A percentile compares a stretch with the other conserved stretches of the same genome.
Conservation (phyloP, 306 rosid genomes). For the Cucurbita ficifolia region DNA sequence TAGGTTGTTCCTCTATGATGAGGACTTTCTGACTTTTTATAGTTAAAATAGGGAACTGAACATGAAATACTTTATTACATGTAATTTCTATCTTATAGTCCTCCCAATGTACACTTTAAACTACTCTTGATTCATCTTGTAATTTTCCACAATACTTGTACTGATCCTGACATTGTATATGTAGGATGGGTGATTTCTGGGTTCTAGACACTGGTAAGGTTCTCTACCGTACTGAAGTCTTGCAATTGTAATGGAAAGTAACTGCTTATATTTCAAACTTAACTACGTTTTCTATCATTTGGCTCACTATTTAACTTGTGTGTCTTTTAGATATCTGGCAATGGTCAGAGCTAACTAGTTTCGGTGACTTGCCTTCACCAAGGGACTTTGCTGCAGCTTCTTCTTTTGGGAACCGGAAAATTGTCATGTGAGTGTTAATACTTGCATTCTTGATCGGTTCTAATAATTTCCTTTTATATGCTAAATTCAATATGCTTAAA, state of each 20-base stretch:
- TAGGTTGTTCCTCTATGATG: not conserved
- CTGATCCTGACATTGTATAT: constrained; percentile 13
- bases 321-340: constrained; percentile 75
- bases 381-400: constrained; percentile 93
- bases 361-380: constrained; percentile 87
- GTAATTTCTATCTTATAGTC: not conserved
- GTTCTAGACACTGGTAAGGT: constrained; percentile 82
- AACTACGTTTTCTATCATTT: not conserved
- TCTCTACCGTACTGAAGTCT: constrained; percentile 3
- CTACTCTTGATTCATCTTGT: not conserved
- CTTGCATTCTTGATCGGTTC: not conserved
- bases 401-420: constrained; percentile 77
- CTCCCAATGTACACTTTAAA: not conserved
- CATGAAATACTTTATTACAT: not conserved
- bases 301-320: not conserved
- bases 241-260: not conserved
- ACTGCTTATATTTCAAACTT: not conserved
- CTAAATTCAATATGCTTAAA: constrained; percentile 6
- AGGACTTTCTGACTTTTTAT: not conserved
- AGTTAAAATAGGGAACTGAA: not conserved
- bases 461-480: constrained; percentile 5
- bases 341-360: constrained; percentile 91
- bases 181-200: constrained; percentile 98
- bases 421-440: constrained; percentile 54
- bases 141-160: not conserved